Percentiles rank a stretch among this genome's conserved stretches.
phyloP scores from a whole-genome alignment of 2,329 filamentous ascomycete genomes.

The Leptoxyphium fumago region DNA sequence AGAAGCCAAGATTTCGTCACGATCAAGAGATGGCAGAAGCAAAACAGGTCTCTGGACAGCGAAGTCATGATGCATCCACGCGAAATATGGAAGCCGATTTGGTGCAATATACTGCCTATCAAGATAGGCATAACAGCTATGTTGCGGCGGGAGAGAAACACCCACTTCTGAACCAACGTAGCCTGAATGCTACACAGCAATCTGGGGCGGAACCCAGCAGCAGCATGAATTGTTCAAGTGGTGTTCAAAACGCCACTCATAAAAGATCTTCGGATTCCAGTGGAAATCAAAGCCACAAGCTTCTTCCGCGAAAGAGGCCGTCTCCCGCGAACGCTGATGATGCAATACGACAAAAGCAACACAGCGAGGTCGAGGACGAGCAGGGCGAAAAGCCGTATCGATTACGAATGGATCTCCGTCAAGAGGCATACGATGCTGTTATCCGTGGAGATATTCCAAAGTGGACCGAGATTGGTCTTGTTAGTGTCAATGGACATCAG shows the following conservation, averaged over 20 bases:
- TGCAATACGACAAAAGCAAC: too few relatives aligned
- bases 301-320: too few relatives aligned
- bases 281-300: too few relatives aligned
- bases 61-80: not conserved
- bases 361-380: not conserved
- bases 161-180: not conserved
- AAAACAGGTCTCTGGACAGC: not conserved
- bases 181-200: not conserved
- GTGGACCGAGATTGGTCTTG: slow-evolving; percentile 14
- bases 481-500: slow-evolving; percentile 17
- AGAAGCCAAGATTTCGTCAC: slow-evolving; percentile 43
- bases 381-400: slow-evolving; percentile 1
- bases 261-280: too few relatives aligned
- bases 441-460: slow-evolving; percentile 5
- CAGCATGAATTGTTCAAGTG: not conserved
- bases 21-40: slow-evolving; percentile 43
- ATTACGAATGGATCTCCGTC: slow-evolving; percentile 8
- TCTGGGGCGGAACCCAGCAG: not conserved
- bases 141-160: not conserved
- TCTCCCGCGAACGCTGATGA: too few relatives aligned
- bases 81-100: not conserved
- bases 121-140: not conserved
- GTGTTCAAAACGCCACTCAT: too few relatives aligned
- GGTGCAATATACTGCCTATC: not conserved
- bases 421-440: slow-evolving; percentile 14